A percentile compares a stretch with the other conserved stretches of the same genome.
Conservation (phyloP, 352 stramenopile species). For the Phytopythium aichiense region DNA sequence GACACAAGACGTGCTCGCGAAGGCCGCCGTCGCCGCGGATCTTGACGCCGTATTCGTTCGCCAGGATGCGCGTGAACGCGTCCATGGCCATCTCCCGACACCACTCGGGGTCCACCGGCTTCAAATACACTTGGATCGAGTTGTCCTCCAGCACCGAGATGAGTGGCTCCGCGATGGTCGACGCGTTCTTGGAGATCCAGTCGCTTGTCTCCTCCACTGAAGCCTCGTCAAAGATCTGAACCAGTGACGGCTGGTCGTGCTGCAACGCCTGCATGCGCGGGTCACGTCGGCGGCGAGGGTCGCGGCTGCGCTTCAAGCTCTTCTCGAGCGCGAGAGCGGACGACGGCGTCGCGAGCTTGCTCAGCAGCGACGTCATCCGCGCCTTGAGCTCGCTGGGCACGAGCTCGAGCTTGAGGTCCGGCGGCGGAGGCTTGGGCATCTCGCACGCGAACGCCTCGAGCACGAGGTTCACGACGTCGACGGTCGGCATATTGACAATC, state of each 20-base stretch:
- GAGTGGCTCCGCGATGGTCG: slow-evolving; percentile 72
- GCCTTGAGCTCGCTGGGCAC: slow-evolving; percentile 72
- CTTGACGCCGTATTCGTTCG: slow-evolving; percentile 69
- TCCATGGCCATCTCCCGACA: slow-evolving; percentile 71
- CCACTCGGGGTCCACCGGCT: slow-evolving; percentile 50
- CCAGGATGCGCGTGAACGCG: slow-evolving; percentile 62
- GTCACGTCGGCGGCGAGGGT: slow-evolving; percentile 51
- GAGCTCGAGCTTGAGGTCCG: slow-evolving; percentile 58
- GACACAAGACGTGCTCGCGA: slow-evolving; percentile 63
- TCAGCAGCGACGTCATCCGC: slow-evolving; percentile 50
- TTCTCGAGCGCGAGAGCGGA: slow-evolving; percentile 70
- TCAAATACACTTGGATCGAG: slow-evolving; percentile 70
- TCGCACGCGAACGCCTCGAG: slow-evolving; percentile 60
- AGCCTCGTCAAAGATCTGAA: slow-evolving; percentile 68
- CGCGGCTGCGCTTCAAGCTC: slow-evolving; percentile 61
- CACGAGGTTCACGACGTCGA: slow-evolving; percentile 69
- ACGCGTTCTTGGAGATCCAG: slow-evolving; percentile 79
- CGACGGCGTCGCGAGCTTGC: slow-evolving; percentile 67
- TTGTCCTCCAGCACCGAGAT: slow-evolving; percentile 77
- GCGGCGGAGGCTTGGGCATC: slow-evolving; percentile 39
- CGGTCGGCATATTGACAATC: slow-evolving; percentile 74
- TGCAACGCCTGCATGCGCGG: slow-evolving; percentile 28
- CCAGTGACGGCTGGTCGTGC: slow-evolving; percentile 46
- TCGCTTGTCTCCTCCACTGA: slow-evolving; percentile 60
- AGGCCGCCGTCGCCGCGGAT: slow-evolving; percentile 59